These are phyloP conservation scores for Lodderomyces jiufengensis DNA, from an alignment of 1,139 yeast genomes.

Conservation along the genomic window DNA sequence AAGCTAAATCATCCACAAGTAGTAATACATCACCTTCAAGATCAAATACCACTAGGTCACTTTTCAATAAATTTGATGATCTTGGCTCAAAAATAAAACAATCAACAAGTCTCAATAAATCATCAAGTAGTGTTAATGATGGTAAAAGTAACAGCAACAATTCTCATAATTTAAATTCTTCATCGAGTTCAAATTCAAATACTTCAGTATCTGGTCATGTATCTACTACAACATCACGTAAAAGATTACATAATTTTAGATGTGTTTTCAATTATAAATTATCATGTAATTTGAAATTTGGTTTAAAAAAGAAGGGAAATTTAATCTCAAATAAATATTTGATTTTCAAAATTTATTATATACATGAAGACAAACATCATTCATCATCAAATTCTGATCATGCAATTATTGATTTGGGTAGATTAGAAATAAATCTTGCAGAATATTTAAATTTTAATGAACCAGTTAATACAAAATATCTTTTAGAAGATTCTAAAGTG, in stretches of 20 bases:
- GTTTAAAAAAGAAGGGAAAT: conserved; percentile 31
- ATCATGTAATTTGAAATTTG: conserved; percentile 40
- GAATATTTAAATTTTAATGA: conserved; percentile 64
- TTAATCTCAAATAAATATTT: conserved; percentile 39
- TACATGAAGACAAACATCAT: conserved; percentile 24
- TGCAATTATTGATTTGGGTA: conserved; percentile 52
- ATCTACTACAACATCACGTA: conserved; percentile 30
- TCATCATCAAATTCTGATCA: conserved; percentile 11
- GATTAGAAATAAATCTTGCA: conserved; percentile 61
- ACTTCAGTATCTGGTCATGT: conserved; percentile 24
- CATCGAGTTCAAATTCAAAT: background rate
- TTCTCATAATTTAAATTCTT: too few relatives aligned
- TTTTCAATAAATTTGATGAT: conserved; percentile 13
- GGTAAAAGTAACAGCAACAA: background rate
- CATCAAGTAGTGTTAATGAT: too few relatives aligned
- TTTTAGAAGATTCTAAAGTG: conserved; percentile 74
- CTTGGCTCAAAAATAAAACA: conserved; percentile 1
- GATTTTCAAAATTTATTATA: conserved; percentile 31
- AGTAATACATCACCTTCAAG: conserved; percentile 2
- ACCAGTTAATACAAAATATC: conserved; percentile 55
- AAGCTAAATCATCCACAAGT: conserved; percentile 1
- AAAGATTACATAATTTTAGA: conserved; percentile 41
- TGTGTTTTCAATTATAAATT: conserved; percentile 38
- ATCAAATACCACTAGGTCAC: conserved; percentile 9
- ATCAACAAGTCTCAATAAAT: background rate